These are phyloP conservation scores for Diaporthe citrichinensis DNA, from an alignment of 2,329 filamentous ascomycete genomes.

Conservation along the genomic window DNA sequence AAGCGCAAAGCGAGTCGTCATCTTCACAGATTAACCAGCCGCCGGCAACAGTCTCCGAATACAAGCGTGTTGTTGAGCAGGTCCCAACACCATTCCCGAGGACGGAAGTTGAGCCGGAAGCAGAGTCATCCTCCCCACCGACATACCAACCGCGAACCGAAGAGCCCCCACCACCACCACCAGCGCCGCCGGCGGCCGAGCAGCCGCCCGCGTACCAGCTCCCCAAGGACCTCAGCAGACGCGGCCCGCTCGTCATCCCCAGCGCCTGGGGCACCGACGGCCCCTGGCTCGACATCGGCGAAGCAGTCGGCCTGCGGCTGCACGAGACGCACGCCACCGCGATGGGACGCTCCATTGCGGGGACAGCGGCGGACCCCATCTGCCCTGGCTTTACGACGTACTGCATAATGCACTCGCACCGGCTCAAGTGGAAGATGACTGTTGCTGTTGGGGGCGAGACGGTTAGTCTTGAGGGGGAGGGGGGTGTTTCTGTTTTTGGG, in stretches of 20 bases:
- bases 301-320: background rate
- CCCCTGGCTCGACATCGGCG: constrained; percentile 19
- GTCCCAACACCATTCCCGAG: no score
- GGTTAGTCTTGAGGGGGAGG: constrained; percentile 10
- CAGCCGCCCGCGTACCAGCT: constrained; percentile 11
- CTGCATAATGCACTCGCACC: constrained; percentile 47
- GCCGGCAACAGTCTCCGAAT: no score
- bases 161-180: background rate
- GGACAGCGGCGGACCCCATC: constrained; percentile 2
- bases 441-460: constrained; percentile 25
- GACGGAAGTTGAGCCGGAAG: background rate
- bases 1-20: background rate
- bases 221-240: background rate
- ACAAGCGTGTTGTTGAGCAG: background rate
- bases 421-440: constrained; percentile 44
- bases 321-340: background rate
- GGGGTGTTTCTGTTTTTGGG: constrained; percentile 19
- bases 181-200: background rate
- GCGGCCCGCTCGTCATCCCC: constrained; percentile 14
- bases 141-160: background rate
- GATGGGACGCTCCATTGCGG: background rate
- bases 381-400: constrained; percentile 46
- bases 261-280: background rate
- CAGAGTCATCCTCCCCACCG: background rate
- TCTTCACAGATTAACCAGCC: background rate